phyloP scores from a whole-genome alignment of 1,284 basidiomycete genomes.

The Boletus semigastroideus region DNA sequence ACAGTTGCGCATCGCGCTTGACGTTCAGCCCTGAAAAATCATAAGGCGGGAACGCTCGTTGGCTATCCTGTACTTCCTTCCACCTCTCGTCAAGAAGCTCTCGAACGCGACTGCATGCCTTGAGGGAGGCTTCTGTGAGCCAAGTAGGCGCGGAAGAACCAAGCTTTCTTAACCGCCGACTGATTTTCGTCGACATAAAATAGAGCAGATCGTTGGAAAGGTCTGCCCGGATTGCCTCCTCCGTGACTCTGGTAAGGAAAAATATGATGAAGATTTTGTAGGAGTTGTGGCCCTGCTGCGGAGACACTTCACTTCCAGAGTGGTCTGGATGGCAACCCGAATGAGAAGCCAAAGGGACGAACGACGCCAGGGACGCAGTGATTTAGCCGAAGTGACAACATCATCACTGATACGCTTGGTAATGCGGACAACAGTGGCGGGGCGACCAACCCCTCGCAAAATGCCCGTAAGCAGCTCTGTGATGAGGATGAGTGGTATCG shows the following conservation, averaged over 20 bases:
- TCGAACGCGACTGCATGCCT: constrained; percentile 2
- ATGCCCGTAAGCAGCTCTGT: constrained; percentile 37
- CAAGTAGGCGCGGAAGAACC: constrained; percentile 1
- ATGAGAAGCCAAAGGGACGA: constrained; percentile 40
- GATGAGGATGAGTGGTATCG: constrained; percentile 36
- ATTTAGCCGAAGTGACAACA: constrained; percentile 25
- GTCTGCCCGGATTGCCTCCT: constrained; percentile 11
- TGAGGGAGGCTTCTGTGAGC: constrained; percentile 2
- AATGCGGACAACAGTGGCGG: constrained; percentile 22
- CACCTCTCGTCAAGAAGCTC: constrained; percentile 11
- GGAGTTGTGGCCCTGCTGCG: constrained; percentile 12
- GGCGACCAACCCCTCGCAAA: constrained; percentile 27
- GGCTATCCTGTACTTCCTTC: constrained; percentile 1
- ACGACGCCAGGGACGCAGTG: constrained; percentile 36
- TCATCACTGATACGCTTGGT: constrained; percentile 38
- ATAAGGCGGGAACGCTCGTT: constrained; percentile 23
- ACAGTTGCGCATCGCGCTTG: constrained; percentile 27
- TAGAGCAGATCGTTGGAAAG: constrained; percentile 35
- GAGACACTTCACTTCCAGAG: constrained; percentile 31
- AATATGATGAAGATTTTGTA: constrained; percentile 52
- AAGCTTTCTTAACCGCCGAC: constrained; percentile 38
- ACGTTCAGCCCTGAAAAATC: constrained; percentile 26
- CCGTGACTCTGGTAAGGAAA: constrained; percentile 35
- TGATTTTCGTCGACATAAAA: constrained; percentile 32
- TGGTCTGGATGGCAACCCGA: constrained; percentile 41